phyloP scores from a whole-genome alignment of 163 green algal genomes.

The Scenedesmus sp. region DNA sequence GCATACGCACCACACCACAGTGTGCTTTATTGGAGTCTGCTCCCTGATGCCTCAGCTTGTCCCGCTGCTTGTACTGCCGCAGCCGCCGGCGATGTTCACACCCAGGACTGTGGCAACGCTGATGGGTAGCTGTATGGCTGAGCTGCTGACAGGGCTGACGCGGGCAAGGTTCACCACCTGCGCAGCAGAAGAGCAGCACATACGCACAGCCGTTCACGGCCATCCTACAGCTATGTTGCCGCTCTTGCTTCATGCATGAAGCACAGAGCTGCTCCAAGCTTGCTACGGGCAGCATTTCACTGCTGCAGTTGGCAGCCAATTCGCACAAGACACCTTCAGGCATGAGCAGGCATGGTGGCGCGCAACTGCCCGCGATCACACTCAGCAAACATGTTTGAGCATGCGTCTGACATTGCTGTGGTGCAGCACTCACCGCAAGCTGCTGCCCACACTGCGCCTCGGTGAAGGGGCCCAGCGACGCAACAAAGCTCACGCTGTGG shows the following conservation, averaged over 20 bases:
- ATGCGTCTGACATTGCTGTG: background rate
- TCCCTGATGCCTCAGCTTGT: background rate
- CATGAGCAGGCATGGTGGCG: background rate
- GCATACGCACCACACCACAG: background rate
- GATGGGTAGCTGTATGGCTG: background rate
- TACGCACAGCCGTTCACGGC: background rate
- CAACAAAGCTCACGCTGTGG: constrained; percentile 45
- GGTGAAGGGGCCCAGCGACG: constrained; percentile 26
- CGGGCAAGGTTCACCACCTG: constrained; percentile 6
- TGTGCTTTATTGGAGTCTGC: background rate
- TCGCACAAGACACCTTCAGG: background rate
- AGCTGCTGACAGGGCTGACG: background rate
- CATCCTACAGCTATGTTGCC: background rate
- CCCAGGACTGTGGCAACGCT: background rate
- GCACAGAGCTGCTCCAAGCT: too few species aligned
- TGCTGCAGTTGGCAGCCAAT: background rate
- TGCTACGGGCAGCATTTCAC: too few species aligned
- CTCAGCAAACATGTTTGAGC: too few species aligned
- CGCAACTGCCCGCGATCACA: background rate
- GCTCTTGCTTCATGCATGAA: background rate
- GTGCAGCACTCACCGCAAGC: background rate
- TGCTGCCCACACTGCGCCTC: background rate
- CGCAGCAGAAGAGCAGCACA: background rate
- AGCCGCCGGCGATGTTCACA: background rate
- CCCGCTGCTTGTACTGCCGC: background rate